Evolutionary conservation across 805 yeast genomes (phyloP), one percentile per base, ranked within the genome.

Genomic region (Wickerhamomyces chambardii): DNA sequence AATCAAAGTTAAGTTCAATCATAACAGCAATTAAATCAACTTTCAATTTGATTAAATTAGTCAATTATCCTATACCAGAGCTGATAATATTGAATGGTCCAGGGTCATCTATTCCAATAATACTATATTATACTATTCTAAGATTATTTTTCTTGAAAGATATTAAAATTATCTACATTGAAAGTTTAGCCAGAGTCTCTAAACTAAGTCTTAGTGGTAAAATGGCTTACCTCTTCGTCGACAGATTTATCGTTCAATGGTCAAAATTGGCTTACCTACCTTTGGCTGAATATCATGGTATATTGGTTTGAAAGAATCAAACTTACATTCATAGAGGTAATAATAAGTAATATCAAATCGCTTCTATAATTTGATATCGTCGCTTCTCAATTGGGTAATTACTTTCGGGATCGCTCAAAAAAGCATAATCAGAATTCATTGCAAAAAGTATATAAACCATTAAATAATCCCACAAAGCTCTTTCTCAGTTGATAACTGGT

Each of bases 231-330:
- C 86, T 86, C 4, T 61, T 92, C 4, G 66, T 78, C 4, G 83
- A 86, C 52, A 63, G 89, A 17, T 83, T 92, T 40, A 50, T 92
- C 1, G 97, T 92, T 8, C 98, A 92, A 55, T 92, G 98, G 98
- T 73, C 73, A 19, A 64, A 66, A 19, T 61, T 92, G 36, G 64
- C 68, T 7, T 41, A 49, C 16, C 78, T 76, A 47, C 63, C 64
- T 15, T 57, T 84, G 37, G 73, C 85, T 2, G 95, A 84, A 48
- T 86, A 74, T 52, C 66, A 74, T 48, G 97, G 97, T 0, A 68
- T 86, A 8, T 61, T 90, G 32, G 86, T 85, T 1, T 85, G 54
- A 56, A n/a, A n/a, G n/a, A n/a, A n/a, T n/a, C n/a, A n/a, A 15
- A 19, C n/a, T n/a, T n/a, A n/a, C n/a, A n/a, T n/a, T n/a, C n/a